Percentiles rank a stretch among this genome's conserved stretches.
Conservation (phyloP, 768 basidiomycete species). For the Tephrocybe sp. region DNA sequence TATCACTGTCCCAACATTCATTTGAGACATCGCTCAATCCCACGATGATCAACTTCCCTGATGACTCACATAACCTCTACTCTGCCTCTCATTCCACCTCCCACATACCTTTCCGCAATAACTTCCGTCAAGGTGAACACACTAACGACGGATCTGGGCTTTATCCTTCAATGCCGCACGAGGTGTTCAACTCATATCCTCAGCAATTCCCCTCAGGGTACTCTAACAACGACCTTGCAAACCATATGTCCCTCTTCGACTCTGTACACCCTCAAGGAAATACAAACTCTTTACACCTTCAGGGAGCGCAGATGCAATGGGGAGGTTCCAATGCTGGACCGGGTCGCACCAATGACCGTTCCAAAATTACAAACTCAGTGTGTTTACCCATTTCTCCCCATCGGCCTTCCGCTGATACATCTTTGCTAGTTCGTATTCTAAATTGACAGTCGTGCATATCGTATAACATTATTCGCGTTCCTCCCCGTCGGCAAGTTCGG, state of each 20-base stretch:
- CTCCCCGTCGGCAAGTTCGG: not conserved
- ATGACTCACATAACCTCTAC: constrained; percentile 24
- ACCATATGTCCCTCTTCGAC: constrained; percentile 32
- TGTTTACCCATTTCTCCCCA: constrained; percentile 22
- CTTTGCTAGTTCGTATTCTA: constrained; percentile 19
- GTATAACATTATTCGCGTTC: not conserved
- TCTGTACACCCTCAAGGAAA: constrained; percentile 23
- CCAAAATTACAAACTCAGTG: constrained; percentile 28
- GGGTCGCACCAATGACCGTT: constrained; percentile 24
- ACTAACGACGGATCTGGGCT: constrained; percentile 9
- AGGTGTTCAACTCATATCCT: constrained; percentile 23
- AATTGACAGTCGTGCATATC: constrained; percentile 2
- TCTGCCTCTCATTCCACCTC: constrained; percentile 12
- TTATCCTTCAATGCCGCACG: constrained; percentile 15
- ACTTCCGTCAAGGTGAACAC: constrained; percentile 9
- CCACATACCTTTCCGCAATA: constrained; percentile 3
- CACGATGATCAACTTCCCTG: constrained; percentile 26
- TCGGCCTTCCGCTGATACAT: constrained; percentile 1
- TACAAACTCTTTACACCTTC: not conserved
- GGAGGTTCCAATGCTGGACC: constrained; percentile 22
- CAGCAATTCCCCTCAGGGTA: constrained; percentile 26
- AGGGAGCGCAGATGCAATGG: constrained; percentile 26
- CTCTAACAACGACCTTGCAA: constrained; percentile 24
- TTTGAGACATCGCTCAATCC: constrained; percentile 33
- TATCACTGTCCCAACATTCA: constrained; percentile 21